phyloP scores from a whole-genome alignment of 148 eudicot genomes.

The Camellia lanceoleosa region DNA sequence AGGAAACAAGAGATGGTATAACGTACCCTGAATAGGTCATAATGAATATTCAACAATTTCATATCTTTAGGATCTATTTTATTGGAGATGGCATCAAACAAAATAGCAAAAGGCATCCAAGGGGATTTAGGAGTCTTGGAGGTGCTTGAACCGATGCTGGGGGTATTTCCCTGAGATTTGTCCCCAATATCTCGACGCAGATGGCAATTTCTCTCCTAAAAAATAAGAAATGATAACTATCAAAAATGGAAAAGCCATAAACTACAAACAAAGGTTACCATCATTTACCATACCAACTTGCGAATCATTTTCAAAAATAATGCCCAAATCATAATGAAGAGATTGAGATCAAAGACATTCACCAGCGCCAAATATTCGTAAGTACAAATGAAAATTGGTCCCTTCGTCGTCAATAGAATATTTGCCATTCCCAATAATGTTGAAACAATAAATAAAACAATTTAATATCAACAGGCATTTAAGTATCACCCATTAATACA shows the following conservation, averaged over 20 bases:
- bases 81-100: slow-evolving; percentile 33
- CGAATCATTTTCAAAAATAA: background rate
- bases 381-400: background rate
- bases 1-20: background rate
- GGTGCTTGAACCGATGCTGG: slow-evolving; percentile 22
- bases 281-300: background rate
- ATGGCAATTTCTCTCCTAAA: slow-evolving; percentile 11
- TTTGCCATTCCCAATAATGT: background rate
- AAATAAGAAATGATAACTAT: background rate
- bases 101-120: slow-evolving; percentile 40
- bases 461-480: background rate
- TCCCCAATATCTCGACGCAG: background rate
- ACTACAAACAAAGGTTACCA: background rate
- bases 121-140: slow-evolving; percentile 33
- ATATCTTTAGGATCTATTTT: slow-evolving; percentile 27
- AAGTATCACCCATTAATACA: background rate
- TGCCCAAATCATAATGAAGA: background rate
- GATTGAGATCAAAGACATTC: background rate
- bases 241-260: background rate
- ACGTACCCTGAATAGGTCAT: slow-evolving; percentile 31
- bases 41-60: slow-evolving; percentile 21
- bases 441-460: background rate
- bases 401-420: background rate
- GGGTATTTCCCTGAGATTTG: slow-evolving; percentile 14
- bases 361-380: background rate